Conservation (phyloP, 1,284 basidiomycete species). For the Golubevia pallescens region DNA sequence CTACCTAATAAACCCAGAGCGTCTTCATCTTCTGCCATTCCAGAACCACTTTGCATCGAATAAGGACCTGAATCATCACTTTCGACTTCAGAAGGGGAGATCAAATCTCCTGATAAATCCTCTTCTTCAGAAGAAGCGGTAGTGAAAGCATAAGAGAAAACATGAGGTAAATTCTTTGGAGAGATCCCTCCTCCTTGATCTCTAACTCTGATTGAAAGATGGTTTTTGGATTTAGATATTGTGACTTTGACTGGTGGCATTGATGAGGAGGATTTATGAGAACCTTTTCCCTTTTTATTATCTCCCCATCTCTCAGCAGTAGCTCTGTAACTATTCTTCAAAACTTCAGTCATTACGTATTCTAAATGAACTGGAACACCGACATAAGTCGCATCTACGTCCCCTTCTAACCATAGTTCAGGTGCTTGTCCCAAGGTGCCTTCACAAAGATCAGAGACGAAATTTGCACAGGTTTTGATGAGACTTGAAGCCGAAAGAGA, state of each 20-base stretch:
- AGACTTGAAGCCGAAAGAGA: constrained; percentile 6
- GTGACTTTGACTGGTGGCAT: constrained; percentile 77
- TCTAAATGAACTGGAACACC: constrained; percentile 88
- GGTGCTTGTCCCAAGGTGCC: constrained; percentile 79
- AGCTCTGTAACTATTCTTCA: constrained; percentile 86
- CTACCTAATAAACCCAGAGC: constrained; percentile 7
- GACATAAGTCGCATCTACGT: constrained; percentile 66
- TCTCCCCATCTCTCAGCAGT: constrained; percentile 66
- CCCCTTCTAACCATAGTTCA: constrained; percentile 33
- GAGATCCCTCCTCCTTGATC: constrained; percentile 56
- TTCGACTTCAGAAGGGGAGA: constrained; percentile 4
- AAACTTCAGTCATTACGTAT: constrained; percentile 73
- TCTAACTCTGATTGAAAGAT: constrained; percentile 46
- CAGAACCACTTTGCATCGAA: constrained; percentile 39
- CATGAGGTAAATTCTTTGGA: constrained; percentile 44
- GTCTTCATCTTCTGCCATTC: constrained; percentile 18
- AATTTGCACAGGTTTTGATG: constrained; percentile 73
- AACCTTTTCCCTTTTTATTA: constrained; percentile 1
- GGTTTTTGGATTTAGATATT: constrained; percentile 70
- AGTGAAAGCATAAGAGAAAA: constrained; percentile 59
- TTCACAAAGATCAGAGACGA: constrained; percentile 81
- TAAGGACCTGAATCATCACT: constrained; percentile 36
- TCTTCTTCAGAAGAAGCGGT: no score
- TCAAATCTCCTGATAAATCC: no score
- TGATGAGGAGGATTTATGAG: constrained; percentile 15